Percentiles rank a stretch among this genome's conserved stretches.
Evolutionary conservation across 2,329 filamentous ascomycete genomes (phyloP).

Genomic region (Fusarium graminum): DNA sequence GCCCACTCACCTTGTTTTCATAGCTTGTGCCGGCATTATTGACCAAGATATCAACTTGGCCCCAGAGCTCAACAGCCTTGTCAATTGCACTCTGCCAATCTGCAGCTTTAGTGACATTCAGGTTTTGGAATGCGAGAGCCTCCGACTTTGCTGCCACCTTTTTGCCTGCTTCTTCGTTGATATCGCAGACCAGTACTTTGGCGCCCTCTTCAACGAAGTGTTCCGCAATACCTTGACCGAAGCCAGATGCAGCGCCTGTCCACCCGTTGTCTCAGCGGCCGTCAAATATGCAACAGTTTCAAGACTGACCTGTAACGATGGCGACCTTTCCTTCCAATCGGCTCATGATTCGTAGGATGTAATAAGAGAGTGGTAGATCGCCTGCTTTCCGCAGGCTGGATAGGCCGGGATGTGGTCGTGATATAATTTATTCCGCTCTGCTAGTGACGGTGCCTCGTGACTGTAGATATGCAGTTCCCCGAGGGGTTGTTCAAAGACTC

Average conservation of each 20-base stretch:
- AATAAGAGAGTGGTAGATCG: not conserved
- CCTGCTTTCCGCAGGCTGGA: not conserved
- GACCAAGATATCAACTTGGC: conserved; percentile 17
- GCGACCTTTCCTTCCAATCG: conserved; percentile 25
- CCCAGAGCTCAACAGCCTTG: not conserved
- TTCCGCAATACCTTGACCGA: conserved; percentile 29
- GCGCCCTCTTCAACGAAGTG: conserved; percentile 20
- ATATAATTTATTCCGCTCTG: not conserved
- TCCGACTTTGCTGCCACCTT: not conserved
- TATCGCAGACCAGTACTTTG: conserved; percentile 16
- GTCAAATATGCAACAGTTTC: accelerated
- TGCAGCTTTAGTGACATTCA: conserved; percentile 16
- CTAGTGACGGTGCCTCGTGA: not conserved
- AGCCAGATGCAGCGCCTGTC: conserved; percentile 22
- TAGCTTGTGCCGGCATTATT: conserved; percentile 27
- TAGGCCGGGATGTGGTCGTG: not conserved
- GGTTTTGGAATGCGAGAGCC: not conserved
- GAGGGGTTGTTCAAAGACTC: not conserved
- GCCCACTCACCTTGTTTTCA: conserved; percentile 1
- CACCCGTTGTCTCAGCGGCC: not conserved
- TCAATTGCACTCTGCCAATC: conserved; percentile 7
- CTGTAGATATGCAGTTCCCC: not conserved
- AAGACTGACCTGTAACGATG: conserved; percentile 12
- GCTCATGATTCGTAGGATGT: not conserved
- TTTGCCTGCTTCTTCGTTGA: not conserved